phyloP scores from a whole-genome alignment of 1,284 basidiomycete genomes.

The Termitomyces sp. region DNA sequence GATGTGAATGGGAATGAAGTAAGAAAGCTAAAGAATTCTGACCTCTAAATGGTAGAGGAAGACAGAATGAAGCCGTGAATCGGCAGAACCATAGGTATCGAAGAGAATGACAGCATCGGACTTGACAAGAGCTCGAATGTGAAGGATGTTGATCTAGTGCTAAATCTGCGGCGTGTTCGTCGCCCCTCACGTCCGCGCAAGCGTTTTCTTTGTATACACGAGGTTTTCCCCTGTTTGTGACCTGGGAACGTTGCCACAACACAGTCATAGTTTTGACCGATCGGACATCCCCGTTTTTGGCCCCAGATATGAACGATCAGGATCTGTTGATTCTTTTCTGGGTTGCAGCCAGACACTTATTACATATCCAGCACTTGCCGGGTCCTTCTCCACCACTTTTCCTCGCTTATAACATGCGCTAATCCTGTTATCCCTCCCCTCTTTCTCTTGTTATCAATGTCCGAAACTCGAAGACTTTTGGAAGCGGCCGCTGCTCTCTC shows the following conservation, averaged over 20 bases:
- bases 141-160: conserved; percentile 81
- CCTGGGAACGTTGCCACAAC: conserved; percentile 35
- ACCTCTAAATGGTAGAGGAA: conserved; percentile 89
- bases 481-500: conserved; percentile 62
- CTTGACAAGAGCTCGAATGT: conserved; percentile 93
- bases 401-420: conserved; percentile 38
- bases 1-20: conserved; percentile 11
- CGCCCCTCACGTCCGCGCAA: not conserved
- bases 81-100: conserved; percentile 82
- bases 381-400: conserved; percentile 30
- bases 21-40: conserved; percentile 18
- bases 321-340: conserved; percentile 34
- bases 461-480: conserved; percentile 59
- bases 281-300: conserved; percentile 39
- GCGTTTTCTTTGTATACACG: not conserved
- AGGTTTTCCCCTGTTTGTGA: conserved; percentile 22
- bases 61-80: conserved; percentile 79
- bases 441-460: conserved; percentile 36
- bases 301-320: conserved; percentile 32
- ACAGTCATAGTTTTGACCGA: conserved; percentile 29
- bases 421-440: conserved; percentile 26
- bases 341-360: conserved; percentile 31
- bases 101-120: conserved; percentile 90
- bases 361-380: conserved; percentile 37
- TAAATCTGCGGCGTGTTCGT: not conserved